These are phyloP conservation scores for Nicotiana otophora DNA, from an alignment of 257 asterid species.

Conservation along the genomic window DNA sequence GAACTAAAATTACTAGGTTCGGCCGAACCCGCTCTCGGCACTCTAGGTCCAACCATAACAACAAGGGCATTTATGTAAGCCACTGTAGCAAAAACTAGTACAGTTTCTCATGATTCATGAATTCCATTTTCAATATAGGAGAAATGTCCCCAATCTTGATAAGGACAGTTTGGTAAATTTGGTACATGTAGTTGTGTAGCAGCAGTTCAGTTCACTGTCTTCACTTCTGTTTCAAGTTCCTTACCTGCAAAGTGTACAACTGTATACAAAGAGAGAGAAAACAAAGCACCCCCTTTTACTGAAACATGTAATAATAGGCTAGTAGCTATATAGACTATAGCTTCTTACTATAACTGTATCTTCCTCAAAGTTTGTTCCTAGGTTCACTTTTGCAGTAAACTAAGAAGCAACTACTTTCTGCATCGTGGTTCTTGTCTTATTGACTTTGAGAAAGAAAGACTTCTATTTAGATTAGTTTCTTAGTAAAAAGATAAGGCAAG, in stretches of 20 bases:
- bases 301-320: constrained; percentile 2
- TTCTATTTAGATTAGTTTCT: too few relatives aligned
- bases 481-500: too few relatives aligned
- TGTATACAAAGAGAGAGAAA: constrained; percentile 7
- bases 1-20: too few relatives aligned
- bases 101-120: constrained; percentile 5
- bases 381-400: constrained; percentile 5
- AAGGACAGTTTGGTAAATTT: constrained; percentile 59
- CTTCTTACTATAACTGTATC: constrained; percentile 14
- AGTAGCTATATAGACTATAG: neutral
- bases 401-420: too few relatives aligned
- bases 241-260: too few relatives aligned
- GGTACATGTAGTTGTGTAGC: constrained; percentile 29
- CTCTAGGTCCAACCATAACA: too few relatives aligned
- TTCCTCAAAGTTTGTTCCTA: constrained; percentile 18
- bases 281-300: constrained; percentile 29
- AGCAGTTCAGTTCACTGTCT: constrained; percentile 32
- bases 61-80: constrained; percentile 8
- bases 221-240: constrained; percentile 62
- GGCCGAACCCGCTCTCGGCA: too few relatives aligned
- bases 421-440: too few relatives aligned
- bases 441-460: too few relatives aligned
- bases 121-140: constrained; percentile 18
- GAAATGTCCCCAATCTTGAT: constrained; percentile 20
- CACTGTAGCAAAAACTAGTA: neutral